These are phyloP conservation scores for Wickerhamomyces canadensis DNA, from an alignment of 805 yeast species.

Conservation along the genomic window DNA sequence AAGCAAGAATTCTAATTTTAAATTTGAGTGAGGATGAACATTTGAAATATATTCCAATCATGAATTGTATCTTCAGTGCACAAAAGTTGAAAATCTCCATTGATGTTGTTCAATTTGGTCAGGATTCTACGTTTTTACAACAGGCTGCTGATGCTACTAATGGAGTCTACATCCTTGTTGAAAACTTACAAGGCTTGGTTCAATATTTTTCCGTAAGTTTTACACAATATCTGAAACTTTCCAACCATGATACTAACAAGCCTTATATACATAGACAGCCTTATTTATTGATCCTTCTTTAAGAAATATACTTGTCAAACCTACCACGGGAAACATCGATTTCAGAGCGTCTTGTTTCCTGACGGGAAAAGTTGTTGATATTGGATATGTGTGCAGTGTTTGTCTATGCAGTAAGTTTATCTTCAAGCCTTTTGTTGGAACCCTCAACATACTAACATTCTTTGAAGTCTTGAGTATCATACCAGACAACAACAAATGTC, in stretches of 20 bases:
- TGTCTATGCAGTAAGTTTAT: slow-evolving; percentile 74
- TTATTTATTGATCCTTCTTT: slow-evolving; percentile 82
- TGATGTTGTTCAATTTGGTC: slow-evolving; percentile 80
- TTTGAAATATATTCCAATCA: slow-evolving; percentile 81
- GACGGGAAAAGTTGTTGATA: slow-evolving; percentile 85
- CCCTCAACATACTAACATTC: neutral
- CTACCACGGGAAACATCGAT: slow-evolving; percentile 81
- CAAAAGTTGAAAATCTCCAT: slow-evolving; percentile 87
- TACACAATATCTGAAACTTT: too few relatives aligned
- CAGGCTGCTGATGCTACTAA: slow-evolving; percentile 95
- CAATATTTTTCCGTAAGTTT: slow-evolving; percentile 55
- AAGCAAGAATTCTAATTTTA: slow-evolving; percentile 60
- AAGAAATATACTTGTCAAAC: slow-evolving; percentile 69
- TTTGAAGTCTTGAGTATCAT: slow-evolving; percentile 46
- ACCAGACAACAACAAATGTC: slow-evolving; percentile 68
- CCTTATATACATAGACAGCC: slow-evolving; percentile 50
- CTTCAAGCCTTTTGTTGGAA: slow-evolving; percentile 7
- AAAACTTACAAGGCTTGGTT: slow-evolving; percentile 67
- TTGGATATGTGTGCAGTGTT: slow-evolving; percentile 93
- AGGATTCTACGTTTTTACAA: slow-evolving; percentile 76
- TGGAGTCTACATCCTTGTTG: slow-evolving; percentile 75
- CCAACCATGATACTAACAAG: neutral
- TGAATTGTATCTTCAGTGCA: slow-evolving; percentile 95
- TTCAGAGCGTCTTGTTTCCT: slow-evolving; percentile 92
- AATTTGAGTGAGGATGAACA: slow-evolving; percentile 71